phyloP scores from a whole-genome alignment of 176 grass and related monocot genomes.

The Triticum turgidum region DNA sequence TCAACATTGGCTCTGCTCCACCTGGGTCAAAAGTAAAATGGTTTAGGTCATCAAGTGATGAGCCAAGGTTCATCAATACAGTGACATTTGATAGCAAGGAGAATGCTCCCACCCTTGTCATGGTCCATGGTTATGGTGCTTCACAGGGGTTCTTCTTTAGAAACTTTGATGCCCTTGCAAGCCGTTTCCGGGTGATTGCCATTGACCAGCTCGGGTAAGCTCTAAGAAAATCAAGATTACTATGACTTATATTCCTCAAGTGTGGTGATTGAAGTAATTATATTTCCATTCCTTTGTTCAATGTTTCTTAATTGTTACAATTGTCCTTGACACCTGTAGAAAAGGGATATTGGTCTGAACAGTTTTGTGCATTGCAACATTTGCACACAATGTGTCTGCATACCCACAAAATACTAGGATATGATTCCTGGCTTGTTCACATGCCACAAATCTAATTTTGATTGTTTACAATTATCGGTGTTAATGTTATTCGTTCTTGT shows the following conservation, averaged over 20 bases:
- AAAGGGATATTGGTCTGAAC: not conserved
- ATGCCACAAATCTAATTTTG: not conserved
- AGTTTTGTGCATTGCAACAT: not conserved
- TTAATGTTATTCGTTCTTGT: not conserved
- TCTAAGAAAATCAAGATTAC: not conserved
- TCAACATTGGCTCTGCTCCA: constrained; percentile 90
- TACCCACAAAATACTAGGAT: not conserved
- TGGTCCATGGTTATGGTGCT: constrained; percentile 96
- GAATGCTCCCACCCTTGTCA: constrained; percentile 83
- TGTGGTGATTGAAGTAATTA: not conserved
- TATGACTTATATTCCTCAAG: not conserved
- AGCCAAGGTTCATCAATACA: constrained; percentile 97
- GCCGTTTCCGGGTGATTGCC: constrained; percentile 80
- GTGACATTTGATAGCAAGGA: constrained; percentile 93
- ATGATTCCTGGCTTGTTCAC: not conserved
- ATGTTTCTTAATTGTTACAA: constrained; percentile 4
- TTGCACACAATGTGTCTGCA: not conserved
- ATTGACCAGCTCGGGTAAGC: constrained; percentile 96
- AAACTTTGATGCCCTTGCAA: constrained; percentile 93
- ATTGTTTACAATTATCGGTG: not conserved
- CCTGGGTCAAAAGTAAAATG: constrained; percentile 87
- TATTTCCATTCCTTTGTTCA: not conserved
- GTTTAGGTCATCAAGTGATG: constrained; percentile 87
- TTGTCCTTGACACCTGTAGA: not conserved
- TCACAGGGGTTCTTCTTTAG: constrained; percentile 96